phyloP scores from a whole-genome alignment of 441 rosid genomes.

The Populus tomentosa region DNA sequence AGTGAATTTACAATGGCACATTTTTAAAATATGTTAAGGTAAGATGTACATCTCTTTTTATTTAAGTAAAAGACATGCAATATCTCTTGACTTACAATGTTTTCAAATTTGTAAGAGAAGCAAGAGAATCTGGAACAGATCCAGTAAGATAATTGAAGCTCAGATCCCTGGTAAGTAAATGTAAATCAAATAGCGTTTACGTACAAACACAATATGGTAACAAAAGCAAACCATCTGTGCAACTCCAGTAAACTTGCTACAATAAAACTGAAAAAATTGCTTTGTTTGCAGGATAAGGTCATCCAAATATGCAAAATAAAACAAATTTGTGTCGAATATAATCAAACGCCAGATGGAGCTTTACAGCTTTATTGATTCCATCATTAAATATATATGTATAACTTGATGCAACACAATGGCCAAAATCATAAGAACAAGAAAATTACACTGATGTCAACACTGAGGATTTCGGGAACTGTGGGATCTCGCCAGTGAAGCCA shows the following conservation, averaged over 20 bases:
- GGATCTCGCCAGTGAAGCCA: constrained; percentile 38
- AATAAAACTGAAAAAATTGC: neutral
- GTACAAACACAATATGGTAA: neutral
- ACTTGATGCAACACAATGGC: neutral
- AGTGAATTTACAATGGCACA: constrained; percentile 7
- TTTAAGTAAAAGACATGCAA: neutral
- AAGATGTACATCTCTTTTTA: neutral
- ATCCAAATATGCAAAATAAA: neutral
- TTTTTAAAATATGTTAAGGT: neutral
- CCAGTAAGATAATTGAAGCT: constrained; percentile 46
- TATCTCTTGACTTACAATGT: constrained; percentile 36
- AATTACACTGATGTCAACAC: constrained; percentile 53
- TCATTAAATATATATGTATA: neutral
- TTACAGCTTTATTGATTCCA: neutral
- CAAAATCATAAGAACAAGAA: constrained; percentile 14
- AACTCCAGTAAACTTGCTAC: neutral
- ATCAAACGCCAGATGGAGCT: neutral
- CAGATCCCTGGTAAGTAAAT: constrained; percentile 47
- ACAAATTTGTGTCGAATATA: neutral
- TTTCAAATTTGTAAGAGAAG: constrained; percentile 34
- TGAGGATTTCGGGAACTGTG: constrained; percentile 39
- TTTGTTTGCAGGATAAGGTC: neutral
- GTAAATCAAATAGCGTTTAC: constrained; percentile 1
- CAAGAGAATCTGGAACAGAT: constrained; percentile 32
- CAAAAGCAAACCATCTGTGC: neutral